A percentile compares a stretch with the other conserved stretches of the same genome.
These are phyloP conservation scores for Ceratocystis destructans DNA, from an alignment of 2,329 filamentous ascomycete genomes.

Conservation along the genomic window DNA sequence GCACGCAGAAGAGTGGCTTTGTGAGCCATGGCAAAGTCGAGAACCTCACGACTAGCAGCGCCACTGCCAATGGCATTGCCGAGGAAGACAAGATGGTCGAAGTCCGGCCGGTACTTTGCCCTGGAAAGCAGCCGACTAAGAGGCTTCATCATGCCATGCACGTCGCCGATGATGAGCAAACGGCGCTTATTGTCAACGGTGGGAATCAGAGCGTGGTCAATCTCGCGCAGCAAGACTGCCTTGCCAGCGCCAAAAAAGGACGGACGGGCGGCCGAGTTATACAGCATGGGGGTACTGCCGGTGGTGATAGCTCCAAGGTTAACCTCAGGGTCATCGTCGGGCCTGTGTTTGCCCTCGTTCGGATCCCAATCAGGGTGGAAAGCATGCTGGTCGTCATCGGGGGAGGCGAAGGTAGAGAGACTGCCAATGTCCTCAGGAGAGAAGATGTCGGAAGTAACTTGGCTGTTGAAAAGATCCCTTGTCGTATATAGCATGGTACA, in stretches of 20 bases:
- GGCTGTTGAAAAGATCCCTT: constrained; percentile 16
- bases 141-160: constrained; percentile 71
- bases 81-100: constrained; percentile 61
- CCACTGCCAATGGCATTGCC: constrained; percentile 63
- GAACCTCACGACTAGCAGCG: constrained; percentile 67
- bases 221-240: constrained; percentile 24
- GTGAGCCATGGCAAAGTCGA: constrained; percentile 59
- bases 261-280: constrained; percentile 30
- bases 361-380: not conserved
- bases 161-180: constrained; percentile 75
- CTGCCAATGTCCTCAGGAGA: not conserved
- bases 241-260: constrained; percentile 24
- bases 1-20: constrained; percentile 74
- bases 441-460: constrained; percentile 12
- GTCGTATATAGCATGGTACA: constrained; percentile 18
- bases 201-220: constrained; percentile 26
- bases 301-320: constrained; percentile 7
- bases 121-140: constrained; percentile 53
- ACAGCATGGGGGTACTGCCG: constrained; percentile 27
- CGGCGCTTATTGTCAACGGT: constrained; percentile 36
- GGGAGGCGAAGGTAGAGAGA: not conserved
- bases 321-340: constrained; percentile 13
- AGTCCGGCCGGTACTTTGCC: constrained; percentile 41
- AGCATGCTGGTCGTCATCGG: not conserved
- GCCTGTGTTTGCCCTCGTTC: constrained; percentile 6